phyloP scores from a whole-genome alignment of 495 filamentous ascomycete genomes.

The Annulohypoxylon bovei region DNA sequence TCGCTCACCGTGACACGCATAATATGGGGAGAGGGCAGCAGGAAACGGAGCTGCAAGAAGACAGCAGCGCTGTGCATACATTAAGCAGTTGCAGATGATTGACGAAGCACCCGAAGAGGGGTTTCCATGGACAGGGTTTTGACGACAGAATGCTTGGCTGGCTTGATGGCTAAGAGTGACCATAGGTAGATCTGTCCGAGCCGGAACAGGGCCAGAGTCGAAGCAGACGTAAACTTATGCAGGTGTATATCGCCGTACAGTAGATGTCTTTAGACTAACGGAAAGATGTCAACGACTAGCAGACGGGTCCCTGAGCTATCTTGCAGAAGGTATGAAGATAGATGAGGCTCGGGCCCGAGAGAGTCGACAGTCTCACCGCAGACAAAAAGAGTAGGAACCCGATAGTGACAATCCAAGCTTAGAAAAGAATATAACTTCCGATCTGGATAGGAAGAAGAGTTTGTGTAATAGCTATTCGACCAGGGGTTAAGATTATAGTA shows the following conservation, averaged over 20 bases:
- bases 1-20: neutral
- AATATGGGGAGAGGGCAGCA: neutral
- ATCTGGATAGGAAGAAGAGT: conserved; percentile 13
- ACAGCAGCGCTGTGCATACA: conserved; percentile 13
- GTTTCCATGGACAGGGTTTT: conserved; percentile 32
- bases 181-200: conserved; percentile 18
- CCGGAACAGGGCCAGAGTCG: conserved; percentile 26
- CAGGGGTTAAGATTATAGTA: neutral
- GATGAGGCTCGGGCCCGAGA: conserved; percentile 42
- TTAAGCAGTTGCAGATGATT: conserved; percentile 21
- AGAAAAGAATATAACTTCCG: conserved; percentile 12
- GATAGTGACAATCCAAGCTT: conserved; percentile 34
- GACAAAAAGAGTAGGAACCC: conserved; percentile 22
- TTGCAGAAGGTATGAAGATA: conserved; percentile 29
- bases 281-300: conserved; percentile 8
- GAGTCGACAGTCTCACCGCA: conserved; percentile 28
- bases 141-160: conserved; percentile 25
- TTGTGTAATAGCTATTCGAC: conserved; percentile 13
- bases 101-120: conserved; percentile 35
- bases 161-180: conserved; percentile 21
- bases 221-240: conserved; percentile 32
- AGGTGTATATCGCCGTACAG: conserved; percentile 26
- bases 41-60: conserved; percentile 13
- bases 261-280: conserved; percentile 16
- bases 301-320: conserved; percentile 43